These are phyloP conservation scores for Penicillium verrucosum DNA, from an alignment of 2,329 filamentous ascomycete genomes.

Conservation along the genomic window DNA sequence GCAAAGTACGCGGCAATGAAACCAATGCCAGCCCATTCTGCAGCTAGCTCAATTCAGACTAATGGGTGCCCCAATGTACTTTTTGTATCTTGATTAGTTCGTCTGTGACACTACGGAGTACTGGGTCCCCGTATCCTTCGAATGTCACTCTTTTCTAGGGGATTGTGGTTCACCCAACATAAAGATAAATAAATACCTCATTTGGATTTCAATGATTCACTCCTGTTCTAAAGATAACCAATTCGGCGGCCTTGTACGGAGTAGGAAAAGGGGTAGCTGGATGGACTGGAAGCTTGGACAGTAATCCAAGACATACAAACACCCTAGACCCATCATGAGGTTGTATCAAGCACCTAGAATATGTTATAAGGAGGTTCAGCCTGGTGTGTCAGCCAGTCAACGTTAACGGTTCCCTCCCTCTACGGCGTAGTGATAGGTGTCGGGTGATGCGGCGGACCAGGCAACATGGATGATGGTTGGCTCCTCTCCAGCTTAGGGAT, in stretches of 20 bases:
- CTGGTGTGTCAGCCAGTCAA: conserved; percentile 9
- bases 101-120: not conserved
- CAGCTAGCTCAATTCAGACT: not conserved
- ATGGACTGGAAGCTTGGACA: conserved; percentile 3
- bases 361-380: not conserved
- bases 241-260: not conserved
- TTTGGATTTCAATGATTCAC: not conserved
- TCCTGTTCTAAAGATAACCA: conserved; percentile 2
- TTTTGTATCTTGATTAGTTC: not conserved
- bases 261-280: not conserved
- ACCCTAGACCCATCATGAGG: not conserved
- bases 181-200: not conserved
- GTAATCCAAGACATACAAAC: not conserved
- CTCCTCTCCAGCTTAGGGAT: not conserved
- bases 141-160: not conserved
- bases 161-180: too few relatives aligned
- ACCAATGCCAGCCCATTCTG: conserved; percentile 1
- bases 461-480: not conserved
- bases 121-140: not conserved
- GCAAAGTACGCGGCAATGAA: not conserved
- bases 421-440: conserved; percentile 22
- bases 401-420: conserved; percentile 3
- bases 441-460: conserved; percentile 22
- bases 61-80: not conserved
- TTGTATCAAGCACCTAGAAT: not conserved